Conservation (phyloP, 345 rosid genomes). For the Trapa incisa region DNA sequence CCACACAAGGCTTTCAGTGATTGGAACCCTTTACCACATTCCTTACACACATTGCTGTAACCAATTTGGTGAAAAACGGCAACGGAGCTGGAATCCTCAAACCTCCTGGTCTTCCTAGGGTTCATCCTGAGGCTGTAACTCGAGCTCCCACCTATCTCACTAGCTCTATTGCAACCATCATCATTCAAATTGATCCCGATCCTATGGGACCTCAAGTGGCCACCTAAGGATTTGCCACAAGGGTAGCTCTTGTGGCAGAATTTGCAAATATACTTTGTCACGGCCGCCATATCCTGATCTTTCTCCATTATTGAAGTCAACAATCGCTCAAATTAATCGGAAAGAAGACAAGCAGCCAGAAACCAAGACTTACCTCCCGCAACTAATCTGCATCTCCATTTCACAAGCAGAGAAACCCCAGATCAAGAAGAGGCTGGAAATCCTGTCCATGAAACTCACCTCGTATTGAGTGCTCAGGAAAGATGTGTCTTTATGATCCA, state of each 20-base stretch:
- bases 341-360: not conserved
- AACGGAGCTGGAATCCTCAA: constrained; percentile 13
- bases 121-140: constrained; percentile 38
- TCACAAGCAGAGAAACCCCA: not conserved
- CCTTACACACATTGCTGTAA: constrained; percentile 30
- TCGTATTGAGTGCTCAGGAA: not conserved
- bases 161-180: constrained; percentile 11
- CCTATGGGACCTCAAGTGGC: constrained; percentile 68
- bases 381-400: constrained; percentile 1
- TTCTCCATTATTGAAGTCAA: not conserved
- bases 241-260: constrained; percentile 51
- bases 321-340: not conserved
- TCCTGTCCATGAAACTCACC: not conserved
- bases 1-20: constrained; percentile 39
- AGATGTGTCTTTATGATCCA: not conserved
- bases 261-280: constrained; percentile 35
- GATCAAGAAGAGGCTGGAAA: not conserved
- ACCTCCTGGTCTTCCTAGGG: constrained; percentile 39
- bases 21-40: constrained; percentile 30
- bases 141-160: constrained; percentile 7
- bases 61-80: constrained; percentile 9
- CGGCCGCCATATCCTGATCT: constrained; percentile 20
- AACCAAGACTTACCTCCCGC: constrained; percentile 1
- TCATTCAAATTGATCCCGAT: constrained; percentile 23
- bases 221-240: constrained; percentile 63